Evolutionary conservation across 345 rosid species (phyloP), one percentile per base, ranked within the genome.

Genomic region (Pseudoturritis turrita): DNA sequence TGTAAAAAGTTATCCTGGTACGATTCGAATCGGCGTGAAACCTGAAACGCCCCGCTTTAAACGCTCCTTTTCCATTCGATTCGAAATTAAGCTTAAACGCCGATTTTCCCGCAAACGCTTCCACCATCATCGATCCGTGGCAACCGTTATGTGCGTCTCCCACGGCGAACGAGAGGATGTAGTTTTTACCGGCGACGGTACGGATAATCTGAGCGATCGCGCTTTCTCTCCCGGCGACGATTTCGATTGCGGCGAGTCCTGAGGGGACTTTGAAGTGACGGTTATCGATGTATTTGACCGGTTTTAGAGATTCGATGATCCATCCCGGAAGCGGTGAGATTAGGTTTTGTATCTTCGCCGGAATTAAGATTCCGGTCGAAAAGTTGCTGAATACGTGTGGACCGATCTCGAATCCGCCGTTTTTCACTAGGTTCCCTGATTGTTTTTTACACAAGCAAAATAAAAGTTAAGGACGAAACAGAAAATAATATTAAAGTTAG

Each of bases 231-330:
- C 98, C 97, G 1, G 91, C 91, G 0, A 90, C 84, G 36, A 93
- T 40, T 51, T 93, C 97, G 6, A 90, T 39, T 0, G 93, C 93
- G 0, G 87, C 84, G 2, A 68, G 65, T 3, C 93, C 96, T 4
- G 89, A 64, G 0, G 96, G 93, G 4, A 92, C 96, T 0, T 49
- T 67, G 78, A 88, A 90, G 63, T 90, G 98, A 4, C 78, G 79
- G 18, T 49, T 80, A 80, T 92, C 97, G 1, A 90, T 75, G 83
- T 80, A 88, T 68, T 88, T 93, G 0, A 90, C 87, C 0, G 97
- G 96, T 64, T 86, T 88, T n/a, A 90, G 74, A 14, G 98, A 93
- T 68, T 90, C 97, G 10, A 93, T 26, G 65, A 93, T 90, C 98
- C 97, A 93, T 6, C 98, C 93, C 0, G 90, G 93, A 31, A 90